Base-by-base conservation (phyloP, 2,329 filamentous ascomycete species). In the Fusarium coicis region DNA sequence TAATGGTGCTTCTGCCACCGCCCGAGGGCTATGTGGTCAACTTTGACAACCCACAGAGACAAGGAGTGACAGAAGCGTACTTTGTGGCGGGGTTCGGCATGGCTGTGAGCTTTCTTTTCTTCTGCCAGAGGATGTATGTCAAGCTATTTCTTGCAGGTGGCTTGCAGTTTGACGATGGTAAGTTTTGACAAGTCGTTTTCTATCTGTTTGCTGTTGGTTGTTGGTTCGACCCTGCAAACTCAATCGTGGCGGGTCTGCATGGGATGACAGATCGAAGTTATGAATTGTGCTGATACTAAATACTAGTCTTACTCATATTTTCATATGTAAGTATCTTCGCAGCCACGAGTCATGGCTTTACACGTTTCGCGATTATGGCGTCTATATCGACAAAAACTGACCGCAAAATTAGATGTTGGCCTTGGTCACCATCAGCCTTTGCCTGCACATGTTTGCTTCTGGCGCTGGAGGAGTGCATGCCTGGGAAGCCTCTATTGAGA, bases 1-100 rank as follows among this genome's bases (percentile, higher is more conserved):
- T 74, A 2, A 34, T 36, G 19, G 63, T 66, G 28, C 67, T 76
- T 21, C 36, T 77, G 15, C 58, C 62, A 16, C 73, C 80, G 2
- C 81, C 81, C 7, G 65, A 73, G 11, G 80, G 73, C 37, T 83
- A 82, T 59, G 74, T 76, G 14, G 78, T 82, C 30, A 72, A 83
- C 54, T 81, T 83, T 47, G 77, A 78, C 4, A 72, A 82, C 44
- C 81, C 81, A 4, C 73, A 74, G 42, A 72, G 73, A 18, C 74
- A 78, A 26, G 73, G 65, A 19, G 76, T 75, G 19, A 36, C 68
- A 7, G 66, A 69, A n/a, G 64, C 67, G n/a, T 79, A 79, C 63
- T 69, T 66, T 10, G 60, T 77, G 12, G 58, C 70, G 4, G 70
- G 59, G 7, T 68, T 78, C 37, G 73, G 77, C 9, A 70, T 69